Percentiles rank a stretch among this genome's conserved stretches.
Evolutionary conservation across 1,139 yeast species (phyloP).

Genomic region (Nakaseomyces glabratus): DNA sequence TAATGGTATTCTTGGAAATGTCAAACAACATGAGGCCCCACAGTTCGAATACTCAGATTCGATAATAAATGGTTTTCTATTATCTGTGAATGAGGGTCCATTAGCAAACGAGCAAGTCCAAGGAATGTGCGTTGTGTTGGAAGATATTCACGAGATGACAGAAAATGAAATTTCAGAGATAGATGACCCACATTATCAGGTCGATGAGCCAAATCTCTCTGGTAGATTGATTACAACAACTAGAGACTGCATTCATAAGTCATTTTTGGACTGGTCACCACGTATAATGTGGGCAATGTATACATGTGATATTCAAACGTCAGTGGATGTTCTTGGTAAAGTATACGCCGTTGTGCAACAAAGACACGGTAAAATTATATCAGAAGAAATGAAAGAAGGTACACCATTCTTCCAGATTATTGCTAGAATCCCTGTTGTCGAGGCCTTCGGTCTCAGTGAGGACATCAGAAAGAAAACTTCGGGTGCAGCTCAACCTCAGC

Average conservation of each 20-base stretch:
- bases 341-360: constrained; percentile 91
- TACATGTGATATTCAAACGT: constrained; percentile 89
- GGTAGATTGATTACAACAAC: constrained; percentile 71
- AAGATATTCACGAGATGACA: constrained; percentile 33
- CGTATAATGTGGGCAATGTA: constrained; percentile 87
- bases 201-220: constrained; percentile 35
- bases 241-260: constrained; percentile 62
- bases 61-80: constrained; percentile 73
- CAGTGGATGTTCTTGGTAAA: constrained; percentile 88
- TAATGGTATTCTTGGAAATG: constrained; percentile 32
- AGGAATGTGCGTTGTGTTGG: constrained; percentile 57
- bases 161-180: constrained; percentile 30
- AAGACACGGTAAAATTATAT: constrained; percentile 73
- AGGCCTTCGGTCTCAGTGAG: constrained; percentile 94
- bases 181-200: constrained; percentile 28
- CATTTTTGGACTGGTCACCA: constrained; percentile 74
- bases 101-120: constrained; percentile 80
- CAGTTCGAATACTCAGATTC: constrained; percentile 52
- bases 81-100: constrained; percentile 81
- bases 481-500: constrained; percentile 96
- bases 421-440: constrained; percentile 85
- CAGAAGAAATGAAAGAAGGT: constrained; percentile 97
- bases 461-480: constrained; percentile 89
- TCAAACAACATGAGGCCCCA: constrained; percentile 12
- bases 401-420: constrained; percentile 88